Evolutionary conservation across 2,329 filamentous ascomycete species (phyloP).

Genomic region (Fonsecaea nubica): DNA sequence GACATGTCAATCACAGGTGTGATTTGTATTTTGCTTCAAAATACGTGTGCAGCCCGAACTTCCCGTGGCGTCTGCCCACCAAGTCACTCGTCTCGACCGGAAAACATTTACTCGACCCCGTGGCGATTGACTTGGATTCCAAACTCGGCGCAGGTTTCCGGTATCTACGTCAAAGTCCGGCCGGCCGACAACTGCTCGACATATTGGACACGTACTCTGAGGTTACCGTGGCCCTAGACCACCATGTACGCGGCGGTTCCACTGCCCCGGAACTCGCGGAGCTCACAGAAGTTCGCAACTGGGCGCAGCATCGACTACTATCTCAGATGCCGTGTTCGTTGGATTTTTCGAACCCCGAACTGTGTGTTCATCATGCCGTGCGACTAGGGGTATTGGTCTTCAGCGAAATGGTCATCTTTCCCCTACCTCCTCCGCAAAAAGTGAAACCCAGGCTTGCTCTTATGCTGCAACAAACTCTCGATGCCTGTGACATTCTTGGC

Average conservation of each 20-base stretch:
- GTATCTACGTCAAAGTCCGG: constrained; percentile 24
- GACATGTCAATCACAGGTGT: constrained; percentile 19
- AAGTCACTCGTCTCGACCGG: constrained; percentile 26
- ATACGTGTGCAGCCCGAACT: constrained; percentile 21
- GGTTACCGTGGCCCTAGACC: constrained; percentile 32
- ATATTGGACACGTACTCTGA: constrained; percentile 26
- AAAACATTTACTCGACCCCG: constrained; percentile 28
- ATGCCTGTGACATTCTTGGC: constrained; percentile 16
- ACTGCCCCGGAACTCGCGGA: constrained; percentile 34
- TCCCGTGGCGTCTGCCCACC: constrained; percentile 18
- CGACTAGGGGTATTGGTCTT: constrained; percentile 31
- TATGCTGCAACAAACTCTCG: constrained; percentile 26
- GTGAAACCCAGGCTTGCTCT: constrained; percentile 26
- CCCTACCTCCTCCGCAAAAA: constrained; percentile 27
- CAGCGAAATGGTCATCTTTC: constrained; percentile 34
- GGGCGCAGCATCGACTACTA: constrained; percentile 30
- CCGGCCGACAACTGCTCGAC: constrained; percentile 18
- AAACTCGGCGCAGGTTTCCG: constrained; percentile 32
- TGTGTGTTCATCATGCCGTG: constrained; percentile 24
- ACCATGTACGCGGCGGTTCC: constrained; percentile 27
- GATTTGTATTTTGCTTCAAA: constrained; percentile 35
- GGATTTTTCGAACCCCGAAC: constrained; percentile 10
- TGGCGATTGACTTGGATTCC: constrained; percentile 31
- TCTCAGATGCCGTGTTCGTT: constrained; percentile 13
- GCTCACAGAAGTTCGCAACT: constrained; percentile 29